Percentiles rank a stretch among this genome's conserved stretches.
Evolutionary conservation across 179 eudicot genomes (phyloP).

Genomic region (Camellia oleifera): DNA sequence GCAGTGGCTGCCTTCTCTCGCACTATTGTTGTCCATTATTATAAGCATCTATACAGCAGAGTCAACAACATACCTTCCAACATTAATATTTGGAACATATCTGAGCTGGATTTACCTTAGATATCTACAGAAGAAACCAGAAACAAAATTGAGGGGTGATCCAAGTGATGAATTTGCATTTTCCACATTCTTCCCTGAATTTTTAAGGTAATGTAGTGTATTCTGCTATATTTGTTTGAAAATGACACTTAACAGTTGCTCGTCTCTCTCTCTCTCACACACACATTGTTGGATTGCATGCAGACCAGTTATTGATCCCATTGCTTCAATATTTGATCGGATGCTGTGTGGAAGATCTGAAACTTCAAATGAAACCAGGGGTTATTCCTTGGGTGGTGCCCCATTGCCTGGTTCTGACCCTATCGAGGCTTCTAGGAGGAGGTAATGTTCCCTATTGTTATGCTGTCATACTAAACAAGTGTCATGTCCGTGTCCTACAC

Average conservation of each 20-base stretch:
- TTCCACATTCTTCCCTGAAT: slow-evolving; percentile 86
- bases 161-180: slow-evolving; percentile 98
- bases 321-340: slow-evolving; percentile 78
- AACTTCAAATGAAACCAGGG: slow-evolving; percentile 46
- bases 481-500: no score
- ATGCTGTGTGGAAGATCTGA: slow-evolving; percentile 78
- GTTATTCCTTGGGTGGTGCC: slow-evolving; percentile 57
- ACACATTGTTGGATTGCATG: slow-evolving; percentile 17
- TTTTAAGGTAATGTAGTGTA: slow-evolving; percentile 53
- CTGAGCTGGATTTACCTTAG: slow-evolving; percentile 94
- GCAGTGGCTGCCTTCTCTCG: slow-evolving; percentile 97
- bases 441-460: slow-evolving; percentile 40
- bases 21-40: slow-evolving; percentile 50
- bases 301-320: slow-evolving; percentile 87
- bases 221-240: slow-evolving; percentile 7
- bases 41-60: slow-evolving; percentile 67
- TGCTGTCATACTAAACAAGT: not conserved
- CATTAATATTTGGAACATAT: slow-evolving; percentile 80
- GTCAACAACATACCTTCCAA: slow-evolving; percentile 76
- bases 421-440: slow-evolving; percentile 89
- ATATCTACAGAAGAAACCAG: slow-evolving; percentile 79
- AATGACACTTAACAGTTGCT: not conserved
- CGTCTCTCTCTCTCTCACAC: not conserved
- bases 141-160: slow-evolving; percentile 85
- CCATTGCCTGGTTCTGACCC: slow-evolving; percentile 95